Evolutionary conservation across 2,329 filamentous ascomycete species (phyloP).

Genomic region (Alternaria burnsii): DNA sequence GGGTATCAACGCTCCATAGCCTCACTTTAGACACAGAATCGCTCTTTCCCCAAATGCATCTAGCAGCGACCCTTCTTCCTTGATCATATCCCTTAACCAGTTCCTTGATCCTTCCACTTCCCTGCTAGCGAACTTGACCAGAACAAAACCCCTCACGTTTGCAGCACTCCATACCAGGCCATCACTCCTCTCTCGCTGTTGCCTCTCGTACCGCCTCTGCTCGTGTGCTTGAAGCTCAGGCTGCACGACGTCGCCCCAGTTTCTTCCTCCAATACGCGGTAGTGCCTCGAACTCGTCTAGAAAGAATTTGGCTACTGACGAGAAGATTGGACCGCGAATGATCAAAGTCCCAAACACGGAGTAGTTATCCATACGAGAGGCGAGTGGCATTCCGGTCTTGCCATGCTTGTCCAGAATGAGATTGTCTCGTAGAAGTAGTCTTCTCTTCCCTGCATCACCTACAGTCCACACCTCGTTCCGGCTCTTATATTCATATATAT

Average conservation of each 20-base stretch:
- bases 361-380: slow-evolving; percentile 72
- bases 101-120: slow-evolving; percentile 81
- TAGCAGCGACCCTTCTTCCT: slow-evolving; percentile 75
- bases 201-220: slow-evolving; percentile 61
- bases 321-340: slow-evolving; percentile 76
- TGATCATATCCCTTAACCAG: slow-evolving; percentile 81
- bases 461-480: slow-evolving; percentile 84
- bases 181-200: slow-evolving; percentile 63
- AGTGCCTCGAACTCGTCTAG: slow-evolving; percentile 78
- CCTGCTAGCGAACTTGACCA: slow-evolving; percentile 88
- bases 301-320: slow-evolving; percentile 75
- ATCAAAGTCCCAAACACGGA: slow-evolving; percentile 87
- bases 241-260: slow-evolving; percentile 67
- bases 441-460: slow-evolving; percentile 52
- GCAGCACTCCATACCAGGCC: slow-evolving; percentile 51
- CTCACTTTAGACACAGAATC: slow-evolving; percentile 68
- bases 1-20: neutral
- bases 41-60: slow-evolving; percentile 81
- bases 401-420: slow-evolving; percentile 72
- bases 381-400: slow-evolving; percentile 38
- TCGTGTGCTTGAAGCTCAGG: slow-evolving; percentile 52
- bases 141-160: slow-evolving; percentile 70
- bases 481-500: slow-evolving; percentile 78
- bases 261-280: slow-evolving; percentile 82
- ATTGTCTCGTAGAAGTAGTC: slow-evolving; percentile 84